Conservation (phyloP, 176 grass and related monocot species). For the Tuctoria greenei region DNA sequence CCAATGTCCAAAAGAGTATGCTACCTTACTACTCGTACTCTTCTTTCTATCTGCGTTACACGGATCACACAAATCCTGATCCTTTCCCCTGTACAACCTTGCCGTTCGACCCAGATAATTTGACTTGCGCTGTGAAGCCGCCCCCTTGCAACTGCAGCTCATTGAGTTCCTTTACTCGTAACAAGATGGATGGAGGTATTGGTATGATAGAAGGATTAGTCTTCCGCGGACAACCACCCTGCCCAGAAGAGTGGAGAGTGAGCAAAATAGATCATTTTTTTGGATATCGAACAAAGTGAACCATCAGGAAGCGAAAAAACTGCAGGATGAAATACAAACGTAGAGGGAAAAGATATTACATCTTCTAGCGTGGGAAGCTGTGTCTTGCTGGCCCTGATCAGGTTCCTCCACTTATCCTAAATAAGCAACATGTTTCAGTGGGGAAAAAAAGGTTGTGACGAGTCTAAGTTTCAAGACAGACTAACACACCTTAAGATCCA, state of each 20-base stretch:
- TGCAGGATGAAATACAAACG: background rate
- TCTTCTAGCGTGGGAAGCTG: constrained; percentile 56
- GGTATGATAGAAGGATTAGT: constrained; percentile 64
- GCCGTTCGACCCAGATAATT: constrained; percentile 37
- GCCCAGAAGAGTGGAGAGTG: constrained; percentile 4
- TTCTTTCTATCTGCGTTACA: constrained; percentile 16
- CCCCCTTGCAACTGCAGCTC: constrained; percentile 55
- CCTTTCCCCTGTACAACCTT: constrained; percentile 67
- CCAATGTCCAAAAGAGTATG: constrained; percentile 18
- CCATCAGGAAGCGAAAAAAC: background rate
- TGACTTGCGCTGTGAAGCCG: constrained; percentile 34
- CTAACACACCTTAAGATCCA: constrained; percentile 87
- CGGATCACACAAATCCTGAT: constrained; percentile 82
- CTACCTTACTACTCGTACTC: background rate
- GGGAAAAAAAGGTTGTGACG: constrained; percentile 5
- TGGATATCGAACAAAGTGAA: background rate
- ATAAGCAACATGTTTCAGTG: constrained; percentile 25
- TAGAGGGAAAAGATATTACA: constrained; percentile 26
- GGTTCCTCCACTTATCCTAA: constrained; percentile 98
- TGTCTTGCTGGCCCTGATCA: constrained; percentile 80
- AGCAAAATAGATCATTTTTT: constrained; percentile 1
- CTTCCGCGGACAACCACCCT: constrained; percentile 68
- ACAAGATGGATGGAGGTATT: constrained; percentile 72
- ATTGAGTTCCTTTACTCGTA: constrained; percentile 74
- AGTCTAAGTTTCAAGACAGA: background rate